Percentiles rank a stretch among this genome's conserved stretches.
These are phyloP conservation scores for Fusarium mexicanum DNA, from an alignment of 2,329 filamentous ascomycete species.

Conservation along the genomic window DNA sequence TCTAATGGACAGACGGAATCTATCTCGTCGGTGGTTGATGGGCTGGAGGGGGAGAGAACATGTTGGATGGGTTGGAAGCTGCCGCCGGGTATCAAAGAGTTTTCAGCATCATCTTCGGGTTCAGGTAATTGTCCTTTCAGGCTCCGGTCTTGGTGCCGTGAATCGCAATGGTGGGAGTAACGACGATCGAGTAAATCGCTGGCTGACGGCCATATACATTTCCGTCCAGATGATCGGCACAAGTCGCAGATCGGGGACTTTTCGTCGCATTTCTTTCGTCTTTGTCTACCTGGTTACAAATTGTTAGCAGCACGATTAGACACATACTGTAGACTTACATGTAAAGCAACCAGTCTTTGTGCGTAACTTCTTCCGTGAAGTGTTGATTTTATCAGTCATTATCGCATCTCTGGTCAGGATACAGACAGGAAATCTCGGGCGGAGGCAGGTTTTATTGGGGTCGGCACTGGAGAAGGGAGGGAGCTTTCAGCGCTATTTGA, in stretches of 20 bases:
- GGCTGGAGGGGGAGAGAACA: rapidly evolving
- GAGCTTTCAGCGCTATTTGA: background rate
- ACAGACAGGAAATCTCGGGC: background rate
- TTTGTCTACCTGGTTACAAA: constrained; percentile 5
- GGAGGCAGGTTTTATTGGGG: background rate
- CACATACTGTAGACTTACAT: background rate
- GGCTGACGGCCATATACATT: constrained; percentile 25
- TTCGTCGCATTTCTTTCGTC: constrained; percentile 36
- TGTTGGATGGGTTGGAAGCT: no score
- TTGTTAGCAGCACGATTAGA: background rate
- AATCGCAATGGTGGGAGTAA: constrained; percentile 9
- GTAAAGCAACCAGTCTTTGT: constrained; percentile 35
- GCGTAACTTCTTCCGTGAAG: constrained; percentile 4
- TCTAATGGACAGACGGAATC: background rate
- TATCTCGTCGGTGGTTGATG: rapidly evolving
- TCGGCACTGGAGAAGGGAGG: background rate
- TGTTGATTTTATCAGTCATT: background rate
- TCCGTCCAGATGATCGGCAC: constrained; percentile 1
- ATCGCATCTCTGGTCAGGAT: background rate
- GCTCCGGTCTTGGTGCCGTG: background rate
- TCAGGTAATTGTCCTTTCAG: background rate
- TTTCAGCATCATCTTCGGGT: background rate
- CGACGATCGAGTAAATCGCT: constrained; percentile 29
- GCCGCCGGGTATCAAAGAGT: background rate
- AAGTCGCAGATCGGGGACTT: constrained; percentile 9